phyloP scores from a whole-genome alignment of 495 filamentous ascomycete genomes.

The Talaromyces stipitatus region DNA sequence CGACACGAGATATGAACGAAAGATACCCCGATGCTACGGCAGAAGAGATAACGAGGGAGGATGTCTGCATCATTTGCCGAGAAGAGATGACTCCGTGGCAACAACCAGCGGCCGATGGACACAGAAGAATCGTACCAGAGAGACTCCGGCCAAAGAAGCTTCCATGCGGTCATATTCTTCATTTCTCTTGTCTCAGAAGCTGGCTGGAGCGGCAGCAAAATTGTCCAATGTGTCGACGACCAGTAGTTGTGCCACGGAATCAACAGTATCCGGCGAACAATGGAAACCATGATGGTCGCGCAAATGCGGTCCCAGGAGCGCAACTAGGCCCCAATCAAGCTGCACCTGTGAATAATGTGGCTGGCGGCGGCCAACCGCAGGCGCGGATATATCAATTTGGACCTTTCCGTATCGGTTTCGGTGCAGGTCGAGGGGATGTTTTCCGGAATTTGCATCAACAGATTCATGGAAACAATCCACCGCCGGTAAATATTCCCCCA shows the following conservation, averaged over 20 bases:
- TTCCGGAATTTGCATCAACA: conserved; percentile 47
- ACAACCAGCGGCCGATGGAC: conserved; percentile 24
- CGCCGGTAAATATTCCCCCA: conserved; percentile 18
- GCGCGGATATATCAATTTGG: conserved; percentile 47
- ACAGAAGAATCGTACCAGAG: conserved; percentile 52
- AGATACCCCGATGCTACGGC: conserved; percentile 86
- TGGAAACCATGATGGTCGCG: conserved; percentile 17
- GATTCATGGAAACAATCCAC: conserved; percentile 33
- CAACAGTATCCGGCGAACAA: conserved; percentile 18
- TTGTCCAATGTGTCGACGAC: conserved; percentile 85
- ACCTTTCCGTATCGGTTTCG: conserved; percentile 51
- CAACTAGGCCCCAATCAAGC: conserved; percentile 21
- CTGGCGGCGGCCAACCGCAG: conserved; percentile 28
- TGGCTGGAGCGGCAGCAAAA: conserved; percentile 99
- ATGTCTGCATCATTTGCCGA: conserved; percentile 95
- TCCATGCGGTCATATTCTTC: conserved; percentile 90
- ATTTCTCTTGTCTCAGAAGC: conserved; percentile 87
- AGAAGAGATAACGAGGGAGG: conserved; percentile 76
- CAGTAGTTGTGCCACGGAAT: conserved; percentile 46
- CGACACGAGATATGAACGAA: conserved; percentile 83
- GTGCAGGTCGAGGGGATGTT: conserved; percentile 44
- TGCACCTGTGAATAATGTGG: conserved; percentile 20
- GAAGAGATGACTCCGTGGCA: conserved; percentile 85
- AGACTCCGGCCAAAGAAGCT: conserved; percentile 87
- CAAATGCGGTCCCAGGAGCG: conserved; percentile 17